Base-by-base conservation (phyloP, 106 monocot genomes). In the Dendrobium huoshanense region DNA sequence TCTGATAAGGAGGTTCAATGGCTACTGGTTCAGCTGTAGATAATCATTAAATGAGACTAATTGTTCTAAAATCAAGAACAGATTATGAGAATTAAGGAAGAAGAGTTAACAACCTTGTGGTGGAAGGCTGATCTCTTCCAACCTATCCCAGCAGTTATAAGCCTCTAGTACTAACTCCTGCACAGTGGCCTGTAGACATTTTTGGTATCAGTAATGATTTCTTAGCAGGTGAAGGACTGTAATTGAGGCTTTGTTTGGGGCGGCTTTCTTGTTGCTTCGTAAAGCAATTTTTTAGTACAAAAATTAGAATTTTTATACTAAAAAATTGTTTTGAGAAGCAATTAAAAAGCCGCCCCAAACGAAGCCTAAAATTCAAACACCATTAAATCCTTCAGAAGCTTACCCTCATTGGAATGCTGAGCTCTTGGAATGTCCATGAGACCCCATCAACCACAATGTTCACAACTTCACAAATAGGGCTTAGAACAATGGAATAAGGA, bases 111-210 rank as follows among this genome's bases (percentile, higher is more conserved):
- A 68, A 78, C 78, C 55, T 55, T 29, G 54, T 37, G 9, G 31
- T 55, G 78, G n/a, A 56, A 58, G 13, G 37, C 31, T 76, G 17
- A 80, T 75, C 75, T 82, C 89, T 47, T 89, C 87, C 5, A 92
- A 41, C 1, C 15, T 73, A 75, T 85, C 77, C 92, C 92, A 89
- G 27, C 70, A 47, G 4, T 64, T 43, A 70, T 87, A 87, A 8
- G 89, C 89, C 9, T 89, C 85, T 3, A 3, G 6, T 0, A 25
- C 81, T 75, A 84, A 27, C 16, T 70, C 20, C 33, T 88, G 55
- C 55, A 89, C 82, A 58, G 29, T 33, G 3, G n/a, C 40, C 91
- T 91, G 87, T 37, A 65, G 8, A 45, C 6, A 45, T 0, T 6
- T 45, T 45, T 45, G 45, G 45, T 45, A 9, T 9, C 6, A 27